Base-by-base conservation (phyloP, 257 asterid genomes). In the Nicotiana otophora region DNA sequence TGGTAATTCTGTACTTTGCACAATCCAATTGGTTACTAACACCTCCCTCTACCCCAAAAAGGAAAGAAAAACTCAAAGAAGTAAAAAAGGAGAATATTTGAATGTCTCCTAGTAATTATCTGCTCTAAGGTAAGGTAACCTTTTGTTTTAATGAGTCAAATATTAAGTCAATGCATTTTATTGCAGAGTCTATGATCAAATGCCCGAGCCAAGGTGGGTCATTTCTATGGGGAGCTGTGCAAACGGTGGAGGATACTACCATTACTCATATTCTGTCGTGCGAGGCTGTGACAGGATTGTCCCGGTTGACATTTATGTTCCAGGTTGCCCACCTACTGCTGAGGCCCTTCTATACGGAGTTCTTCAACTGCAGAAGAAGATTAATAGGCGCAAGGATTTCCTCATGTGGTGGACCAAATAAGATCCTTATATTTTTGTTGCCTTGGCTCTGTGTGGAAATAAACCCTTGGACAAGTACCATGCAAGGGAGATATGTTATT, bases 121-220 rank as follows among this genome's bases (percentile, higher is more conserved):
- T n/a, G 55, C 19, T 69, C 57, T 70, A 11, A 42, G n/a, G 5
- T 42, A 8, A 33, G 16, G 51, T 23, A 39, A n/a, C 33, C 77
- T 39, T 23, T n/a, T n/a, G 5, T 20, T 70, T 72, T 79, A n/a
- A 16, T 3, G 46, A 7, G 28, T 82, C 30, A 10, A 31, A 31
- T 2, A 31, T 31, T 31, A 31, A 2, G 33, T 31, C 33, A 42
- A 42, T 42, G 58, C 82, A 15, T 82, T 42, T 85, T 78, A 39
- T 31, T 84, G 90, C 90, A 96, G 98, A 79, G 99, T 94, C 80
- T 96, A 96, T 30, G 98, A 94, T 87, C 99, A 96, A 89, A 96
- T 96, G 99, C 99, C 99, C 2, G 99, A 96, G 91, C 99, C 99
- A 64, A 92, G 99, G 92, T 94, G 99, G 98, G 99, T 94, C 10